Conservation (phyloP, 306 rosid genomes). For the Alnus glutinosa region DNA sequence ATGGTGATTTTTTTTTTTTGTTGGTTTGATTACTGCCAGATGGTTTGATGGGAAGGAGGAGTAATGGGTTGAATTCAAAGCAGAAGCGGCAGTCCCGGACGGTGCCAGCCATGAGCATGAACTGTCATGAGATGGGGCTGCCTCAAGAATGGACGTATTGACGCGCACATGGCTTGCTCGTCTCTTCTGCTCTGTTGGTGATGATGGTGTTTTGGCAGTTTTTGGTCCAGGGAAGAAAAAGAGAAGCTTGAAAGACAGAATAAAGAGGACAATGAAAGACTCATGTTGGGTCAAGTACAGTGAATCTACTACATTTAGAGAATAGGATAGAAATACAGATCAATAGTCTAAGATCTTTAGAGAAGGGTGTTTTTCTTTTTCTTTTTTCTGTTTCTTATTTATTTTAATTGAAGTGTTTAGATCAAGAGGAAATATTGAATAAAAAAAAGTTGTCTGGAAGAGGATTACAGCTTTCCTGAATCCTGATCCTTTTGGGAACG, state of each 20-base stretch:
- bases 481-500: no score
- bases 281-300: slow-evolving; percentile 11
- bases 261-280: slow-evolving; percentile 10
- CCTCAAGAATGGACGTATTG: slow-evolving; percentile 93
- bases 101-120: slow-evolving; percentile 31
- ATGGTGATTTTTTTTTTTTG: background rate
- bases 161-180: slow-evolving; percentile 1
- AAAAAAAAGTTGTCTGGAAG: no score
- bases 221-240: background rate
- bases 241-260: slow-evolving; percentile 6
- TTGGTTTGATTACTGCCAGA: slow-evolving; percentile 23
- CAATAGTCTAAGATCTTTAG: background rate
- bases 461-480: no score
- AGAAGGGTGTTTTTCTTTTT: background rate
- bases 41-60: slow-evolving; percentile 32
- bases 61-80: slow-evolving; percentile 39
- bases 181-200: background rate
- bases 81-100: slow-evolving; percentile 34
- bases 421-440: no score
- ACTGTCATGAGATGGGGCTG: slow-evolving; percentile 48
- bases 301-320: slow-evolving; percentile 11
- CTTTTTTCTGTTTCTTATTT: background rate
- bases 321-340: slow-evolving; percentile 12
- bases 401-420: no score
- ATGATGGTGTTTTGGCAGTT: slow-evolving; percentile 18